A percentile compares a stretch with the other conserved stretches of the same genome.
Evolutionary conservation across 805 yeast species (phyloP).

Genomic region (Wickerhamiella australiensis): DNA sequence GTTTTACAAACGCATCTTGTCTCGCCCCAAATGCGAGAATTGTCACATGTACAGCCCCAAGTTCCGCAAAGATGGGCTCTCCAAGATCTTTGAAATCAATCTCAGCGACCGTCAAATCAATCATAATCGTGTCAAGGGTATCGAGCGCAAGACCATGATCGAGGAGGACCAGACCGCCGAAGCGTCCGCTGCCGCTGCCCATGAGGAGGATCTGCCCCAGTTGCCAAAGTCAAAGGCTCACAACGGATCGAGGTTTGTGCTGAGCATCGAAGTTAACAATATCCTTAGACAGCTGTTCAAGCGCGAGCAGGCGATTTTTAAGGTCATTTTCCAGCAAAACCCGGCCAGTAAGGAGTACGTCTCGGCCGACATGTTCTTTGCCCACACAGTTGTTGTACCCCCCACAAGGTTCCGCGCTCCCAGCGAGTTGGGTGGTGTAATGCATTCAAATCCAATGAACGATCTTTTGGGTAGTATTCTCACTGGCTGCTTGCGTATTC

Average conservation of each 20-base stretch:
- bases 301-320: slow-evolving; percentile 56
- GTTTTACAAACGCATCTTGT: slow-evolving; percentile 57
- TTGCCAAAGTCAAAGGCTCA: slow-evolving; percentile 36
- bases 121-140: slow-evolving; percentile 74
- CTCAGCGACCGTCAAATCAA: slow-evolving; percentile 63
- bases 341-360: slow-evolving; percentile 41
- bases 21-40: slow-evolving; percentile 84
- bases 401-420: slow-evolving; percentile 95
- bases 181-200: slow-evolving; percentile 29
- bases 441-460: slow-evolving; percentile 89
- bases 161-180: slow-evolving; percentile 18
- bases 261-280: slow-evolving; percentile 78
- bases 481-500: slow-evolving; percentile 65
- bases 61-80: slow-evolving; percentile 87
- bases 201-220: slow-evolving; percentile 21
- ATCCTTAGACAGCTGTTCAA: slow-evolving; percentile 63
- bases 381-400: slow-evolving; percentile 82
- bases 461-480: slow-evolving; percentile 71
- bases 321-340: slow-evolving; percentile 68
- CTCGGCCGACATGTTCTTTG: slow-evolving; percentile 75
- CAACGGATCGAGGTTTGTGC: slow-evolving; percentile 70
- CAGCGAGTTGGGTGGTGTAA: slow-evolving; percentile 90
- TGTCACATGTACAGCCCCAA: slow-evolving; percentile 93
- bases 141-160: slow-evolving; percentile 59
- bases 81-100: slow-evolving; percentile 83